Conservation (phyloP, 441 rosid genomes). For the Bruguiera hainesii region DNA sequence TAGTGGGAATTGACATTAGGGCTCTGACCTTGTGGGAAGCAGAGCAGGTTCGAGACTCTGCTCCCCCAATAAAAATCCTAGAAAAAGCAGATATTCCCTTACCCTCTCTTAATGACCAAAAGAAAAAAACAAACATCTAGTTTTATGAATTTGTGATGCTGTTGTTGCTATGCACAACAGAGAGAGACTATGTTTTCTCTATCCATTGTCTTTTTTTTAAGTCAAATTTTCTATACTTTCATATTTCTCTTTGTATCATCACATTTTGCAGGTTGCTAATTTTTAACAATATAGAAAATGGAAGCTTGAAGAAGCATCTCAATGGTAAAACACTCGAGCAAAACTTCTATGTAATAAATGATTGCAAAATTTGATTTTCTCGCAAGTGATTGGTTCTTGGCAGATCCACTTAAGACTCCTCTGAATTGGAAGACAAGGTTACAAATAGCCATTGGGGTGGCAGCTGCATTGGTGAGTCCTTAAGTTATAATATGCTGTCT, state of each 20-base stretch:
- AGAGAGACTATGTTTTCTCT: no score
- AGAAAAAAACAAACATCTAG: no score
- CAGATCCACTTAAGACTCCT: conserved; percentile 94
- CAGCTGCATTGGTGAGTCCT: conserved; percentile 84
- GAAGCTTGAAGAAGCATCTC: conserved; percentile 90
- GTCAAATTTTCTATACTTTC: no score
- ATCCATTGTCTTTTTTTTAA: neutral
- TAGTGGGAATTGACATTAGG: no score
- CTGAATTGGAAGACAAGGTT: conserved; percentile 82
- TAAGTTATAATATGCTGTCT: conserved; percentile 6
- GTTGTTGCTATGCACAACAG: no score
- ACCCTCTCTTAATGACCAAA: no score
- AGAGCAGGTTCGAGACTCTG: no score
- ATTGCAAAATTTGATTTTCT: conserved; percentile 9
- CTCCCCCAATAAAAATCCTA: no score
- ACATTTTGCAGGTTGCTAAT: conserved; percentile 60
- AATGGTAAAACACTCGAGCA: conserved; percentile 46
- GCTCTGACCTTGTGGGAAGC: no score
- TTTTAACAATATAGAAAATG: conserved; percentile 67
- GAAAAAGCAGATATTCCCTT: no score
- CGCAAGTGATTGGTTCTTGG: conserved; percentile 18
- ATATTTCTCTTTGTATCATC: neutral
- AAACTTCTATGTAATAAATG: conserved; percentile 1
- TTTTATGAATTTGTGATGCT: no score
- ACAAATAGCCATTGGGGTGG: conserved; percentile 71